phyloP scores from a whole-genome alignment of 768 basidiomycete species.

The Suillus weaverae region DNA sequence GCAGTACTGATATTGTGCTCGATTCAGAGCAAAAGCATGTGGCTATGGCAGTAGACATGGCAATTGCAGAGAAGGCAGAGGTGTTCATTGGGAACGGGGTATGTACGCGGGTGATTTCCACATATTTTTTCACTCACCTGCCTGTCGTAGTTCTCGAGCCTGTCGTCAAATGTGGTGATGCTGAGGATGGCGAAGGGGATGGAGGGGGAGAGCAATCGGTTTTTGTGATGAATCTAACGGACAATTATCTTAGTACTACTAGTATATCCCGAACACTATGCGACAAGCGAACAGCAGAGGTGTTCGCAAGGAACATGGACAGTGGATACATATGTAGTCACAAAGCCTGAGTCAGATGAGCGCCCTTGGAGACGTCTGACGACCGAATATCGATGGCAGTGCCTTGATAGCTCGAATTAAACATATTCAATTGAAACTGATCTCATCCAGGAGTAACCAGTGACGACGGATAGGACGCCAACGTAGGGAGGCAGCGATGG shows the following conservation, averaged over 20 bases:
- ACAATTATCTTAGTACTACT: not conserved
- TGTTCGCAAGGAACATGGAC: not conserved
- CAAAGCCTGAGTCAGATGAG: not conserved
- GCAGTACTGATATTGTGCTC: conserved; percentile 41
- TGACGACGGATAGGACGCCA: not conserved
- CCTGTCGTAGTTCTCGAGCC: conserved; percentile 43
- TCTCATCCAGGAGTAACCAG: not conserved
- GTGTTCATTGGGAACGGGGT: conserved; percentile 66
- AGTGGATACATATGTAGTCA: not conserved
- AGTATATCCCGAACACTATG: not conserved
- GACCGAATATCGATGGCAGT: not conserved
- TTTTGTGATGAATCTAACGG: conserved; percentile 33
- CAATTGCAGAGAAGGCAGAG: conserved; percentile 54
- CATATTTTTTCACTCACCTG: not conserved
- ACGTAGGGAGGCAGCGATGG: not conserved
- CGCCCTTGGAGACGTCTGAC: not conserved
- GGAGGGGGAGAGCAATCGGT: conserved; percentile 38
- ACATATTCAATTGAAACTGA: not conserved
- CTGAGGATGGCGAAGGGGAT: conserved; percentile 46
- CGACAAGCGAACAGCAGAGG: not conserved
- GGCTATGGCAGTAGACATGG: conserved; percentile 59
- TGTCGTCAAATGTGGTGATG: conserved; percentile 52
- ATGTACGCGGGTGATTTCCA: conserved; percentile 15
- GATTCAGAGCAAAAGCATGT: conserved; percentile 49
- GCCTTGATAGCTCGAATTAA: not conserved